phyloP scores from a whole-genome alignment of 2,329 filamentous ascomycete species.

The Sphaerulina musiva region DNA sequence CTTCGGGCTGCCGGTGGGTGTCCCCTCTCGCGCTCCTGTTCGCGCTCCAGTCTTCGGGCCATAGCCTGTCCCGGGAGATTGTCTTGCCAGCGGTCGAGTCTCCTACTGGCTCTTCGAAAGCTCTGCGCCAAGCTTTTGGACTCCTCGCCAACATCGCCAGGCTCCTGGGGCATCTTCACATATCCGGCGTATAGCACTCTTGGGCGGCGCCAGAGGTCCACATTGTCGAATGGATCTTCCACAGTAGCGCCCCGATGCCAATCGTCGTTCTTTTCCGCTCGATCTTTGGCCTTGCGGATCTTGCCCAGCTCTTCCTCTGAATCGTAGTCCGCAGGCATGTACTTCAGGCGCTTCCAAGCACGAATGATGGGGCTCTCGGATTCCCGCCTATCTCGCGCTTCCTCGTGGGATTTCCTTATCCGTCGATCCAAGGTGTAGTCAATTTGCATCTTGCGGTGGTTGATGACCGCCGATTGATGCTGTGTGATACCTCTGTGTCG shows the following conservation, averaged over 20 bases:
- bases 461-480: slow-evolving; percentile 74
- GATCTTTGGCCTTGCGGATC: slow-evolving; percentile 24
- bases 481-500: slow-evolving; percentile 69
- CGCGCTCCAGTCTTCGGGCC: slow-evolving; percentile 22
- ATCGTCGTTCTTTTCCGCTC: slow-evolving; percentile 35
- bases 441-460: slow-evolving; percentile 71
- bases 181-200: slow-evolving; percentile 45
- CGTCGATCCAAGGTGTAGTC: slow-evolving; percentile 74
- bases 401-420: slow-evolving; percentile 59
- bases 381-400: slow-evolving; percentile 55
- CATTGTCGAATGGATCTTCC: slow-evolving; percentile 21
- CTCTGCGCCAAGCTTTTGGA: slow-evolving; percentile 59
- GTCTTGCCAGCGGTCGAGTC: slow-evolving; percentile 61
- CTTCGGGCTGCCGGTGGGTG: neutral
- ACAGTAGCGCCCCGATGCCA: slow-evolving; percentile 31
- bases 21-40: slow-evolving; percentile 9
- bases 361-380: slow-evolving; percentile 61
- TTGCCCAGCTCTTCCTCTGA: slow-evolving; percentile 38
- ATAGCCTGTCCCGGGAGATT: slow-evolving; percentile 29
- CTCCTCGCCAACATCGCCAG: slow-evolving; percentile 73
- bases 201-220: slow-evolving; percentile 22
- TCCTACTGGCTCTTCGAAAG: slow-evolving; percentile 56
- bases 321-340: slow-evolving; percentile 42
- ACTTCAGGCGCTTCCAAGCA: slow-evolving; percentile 57
- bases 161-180: slow-evolving; percentile 53